These are phyloP conservation scores for Rubia tinctorum DNA, from an alignment of 305 asterid species.

Conservation along the genomic window DNA sequence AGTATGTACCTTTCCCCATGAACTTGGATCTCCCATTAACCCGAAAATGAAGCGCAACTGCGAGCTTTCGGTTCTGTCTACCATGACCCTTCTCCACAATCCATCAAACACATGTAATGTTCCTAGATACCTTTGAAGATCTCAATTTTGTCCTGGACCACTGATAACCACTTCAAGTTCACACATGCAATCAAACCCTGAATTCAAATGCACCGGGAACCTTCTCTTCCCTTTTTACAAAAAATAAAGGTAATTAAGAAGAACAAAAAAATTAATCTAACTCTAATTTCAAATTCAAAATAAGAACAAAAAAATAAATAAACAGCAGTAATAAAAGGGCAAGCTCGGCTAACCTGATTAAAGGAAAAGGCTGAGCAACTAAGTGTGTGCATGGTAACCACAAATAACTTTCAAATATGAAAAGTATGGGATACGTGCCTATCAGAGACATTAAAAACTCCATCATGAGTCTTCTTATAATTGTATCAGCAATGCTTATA, in stretches of 20 bases:
- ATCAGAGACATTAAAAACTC: too few species aligned
- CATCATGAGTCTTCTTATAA: too few species aligned
- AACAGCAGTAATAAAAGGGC: too few species aligned
- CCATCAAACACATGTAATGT: background rate
- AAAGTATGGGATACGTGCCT: too few species aligned
- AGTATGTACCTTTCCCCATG: constrained; percentile 69
- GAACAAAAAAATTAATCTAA: too few species aligned
- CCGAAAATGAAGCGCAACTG: constrained; percentile 68
- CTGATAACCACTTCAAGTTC: constrained; percentile 95
- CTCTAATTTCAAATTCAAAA: too few species aligned
- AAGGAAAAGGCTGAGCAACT: too few species aligned
- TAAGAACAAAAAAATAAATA: too few species aligned
- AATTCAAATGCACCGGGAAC: constrained; percentile 5
- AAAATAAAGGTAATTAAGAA: background rate
- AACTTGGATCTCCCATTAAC: constrained; percentile 76
- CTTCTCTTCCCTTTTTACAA: background rate
- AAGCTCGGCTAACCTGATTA: too few species aligned
- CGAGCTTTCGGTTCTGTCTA: constrained; percentile 84
- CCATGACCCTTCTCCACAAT: constrained; percentile 82
- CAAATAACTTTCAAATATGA: too few species aligned
- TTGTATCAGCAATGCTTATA: too few species aligned
- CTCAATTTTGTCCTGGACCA: constrained; percentile 80
- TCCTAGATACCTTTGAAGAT: constrained; percentile 86
- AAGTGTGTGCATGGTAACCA: too few species aligned
- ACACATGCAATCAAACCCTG: constrained; percentile 73